Base-by-base conservation (phyloP, 139 green algal species). In the Nannochloris sp. region DNA sequence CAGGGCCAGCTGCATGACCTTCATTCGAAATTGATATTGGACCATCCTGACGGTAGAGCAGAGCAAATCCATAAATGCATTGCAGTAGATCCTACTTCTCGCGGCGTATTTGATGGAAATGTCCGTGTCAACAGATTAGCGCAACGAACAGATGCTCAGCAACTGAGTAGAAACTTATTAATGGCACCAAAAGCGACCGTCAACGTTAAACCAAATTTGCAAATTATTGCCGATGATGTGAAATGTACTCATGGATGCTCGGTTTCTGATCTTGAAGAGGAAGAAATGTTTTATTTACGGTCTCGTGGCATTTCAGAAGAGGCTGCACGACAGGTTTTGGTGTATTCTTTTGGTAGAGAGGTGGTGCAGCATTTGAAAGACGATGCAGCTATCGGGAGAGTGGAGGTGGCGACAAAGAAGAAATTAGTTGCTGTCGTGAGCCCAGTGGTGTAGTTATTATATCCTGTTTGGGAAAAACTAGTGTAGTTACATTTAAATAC, bases 11-110 rank as follows among this genome's bases (percentile, higher is more conserved):
- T 95, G 59, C 91, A 97, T 68, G 94, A 99, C 77, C 68, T 99
- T 66, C 94, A 99, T 77, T 90, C 81, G 39, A 82, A 83, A 53
- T 79, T 97, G 53, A 54, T 46, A 25, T 76, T 97, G 46, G 71
- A 90, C 65, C 84, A 96, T 74, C 86, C 88, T 15, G 1, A 74
- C 19, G 89, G 89, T 24, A 47, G 59, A 27, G 85, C 85, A 19
- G 65, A 87, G 15, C 94, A 99, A 77, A 76, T 99, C 65, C 94
- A 99, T 85, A 99, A 99, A 83, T 84, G 93, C 85, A 99, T 99
- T 70, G 92, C 92, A 4, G 74, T 78, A 7, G 60, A 83, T 7
- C 12, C 87, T 10, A 88, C 58, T 13, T 87, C 77, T 0, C 68
- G 74, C 2, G 93, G 89, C 12, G 92, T 99, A 23, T 99, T 99